A percentile compares a stretch with the other conserved stretches of the same genome.
phyloP scores from a whole-genome alignment of 2,329 filamentous ascomycete genomes.

The Aspergillus flavus region DNA sequence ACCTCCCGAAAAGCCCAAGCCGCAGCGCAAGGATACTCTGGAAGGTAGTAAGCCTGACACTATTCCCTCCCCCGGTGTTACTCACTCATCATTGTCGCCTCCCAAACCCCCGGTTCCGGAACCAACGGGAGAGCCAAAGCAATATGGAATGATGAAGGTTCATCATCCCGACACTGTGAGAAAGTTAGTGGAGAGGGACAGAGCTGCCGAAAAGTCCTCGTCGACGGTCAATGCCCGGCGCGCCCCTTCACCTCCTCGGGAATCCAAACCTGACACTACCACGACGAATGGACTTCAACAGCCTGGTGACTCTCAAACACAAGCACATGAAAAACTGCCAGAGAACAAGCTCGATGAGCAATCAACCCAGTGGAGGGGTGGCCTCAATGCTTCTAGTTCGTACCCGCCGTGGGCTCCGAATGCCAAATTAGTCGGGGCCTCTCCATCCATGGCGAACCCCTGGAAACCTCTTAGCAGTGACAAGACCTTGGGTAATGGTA shows the following conservation, averaged over 20 bases:
- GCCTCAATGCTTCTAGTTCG: constrained; percentile 39
- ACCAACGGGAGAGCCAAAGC: constrained; percentile 59
- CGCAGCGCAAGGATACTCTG: constrained; percentile 29
- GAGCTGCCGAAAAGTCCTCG: constrained; percentile 35
- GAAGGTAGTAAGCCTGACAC: constrained; percentile 31
- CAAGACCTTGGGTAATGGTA: constrained; percentile 64
- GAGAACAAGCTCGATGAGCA: constrained; percentile 38
- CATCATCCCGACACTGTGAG: constrained; percentile 59
- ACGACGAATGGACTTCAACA: constrained; percentile 35
- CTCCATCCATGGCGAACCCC: constrained; percentile 50
- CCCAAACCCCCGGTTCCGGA: constrained; percentile 62
- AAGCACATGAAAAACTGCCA: constrained; percentile 22
- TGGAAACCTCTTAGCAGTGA: constrained; percentile 62
- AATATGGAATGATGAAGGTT: constrained; percentile 65
- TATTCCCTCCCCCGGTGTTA: constrained; percentile 23
- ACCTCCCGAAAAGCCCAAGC: constrained; percentile 40
- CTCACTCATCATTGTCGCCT: constrained; percentile 51
- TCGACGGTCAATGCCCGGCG: constrained; percentile 30
- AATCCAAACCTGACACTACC: constrained; percentile 28
- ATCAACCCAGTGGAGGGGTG: constrained; percentile 40
- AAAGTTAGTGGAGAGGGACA: constrained; percentile 45
- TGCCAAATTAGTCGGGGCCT: constrained; percentile 35
- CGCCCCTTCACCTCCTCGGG: constrained; percentile 34
- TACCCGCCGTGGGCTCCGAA: constrained; percentile 43
- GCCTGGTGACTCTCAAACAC: constrained; percentile 24